These are phyloP conservation scores for Oenanthe javanica DNA, from an alignment of 140 eudicot species.

Conservation along the genomic window DNA sequence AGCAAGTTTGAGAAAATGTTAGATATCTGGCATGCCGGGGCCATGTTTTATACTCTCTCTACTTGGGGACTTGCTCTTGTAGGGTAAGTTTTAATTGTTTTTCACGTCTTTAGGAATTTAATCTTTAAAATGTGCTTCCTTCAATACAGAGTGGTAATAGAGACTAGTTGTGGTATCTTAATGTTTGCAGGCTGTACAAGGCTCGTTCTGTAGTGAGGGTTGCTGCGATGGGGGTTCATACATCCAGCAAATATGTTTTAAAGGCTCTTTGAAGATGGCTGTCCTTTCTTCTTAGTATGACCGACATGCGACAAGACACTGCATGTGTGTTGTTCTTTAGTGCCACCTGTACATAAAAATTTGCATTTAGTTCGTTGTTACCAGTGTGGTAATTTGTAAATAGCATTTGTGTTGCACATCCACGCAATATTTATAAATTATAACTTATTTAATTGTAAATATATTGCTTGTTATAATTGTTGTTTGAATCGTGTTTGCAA, in stretches of 20 bases:
- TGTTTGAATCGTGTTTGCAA: not conserved
- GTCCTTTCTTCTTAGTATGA: not conserved
- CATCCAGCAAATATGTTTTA: slow-evolving; percentile 58
- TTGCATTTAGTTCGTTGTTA: not conserved
- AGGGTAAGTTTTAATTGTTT: slow-evolving; percentile 40
- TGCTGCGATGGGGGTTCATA: slow-evolving; percentile 73
- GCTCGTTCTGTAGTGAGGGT: slow-evolving; percentile 57
- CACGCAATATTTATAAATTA: not conserved
- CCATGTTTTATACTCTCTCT: slow-evolving; percentile 71
- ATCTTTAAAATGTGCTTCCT: not conserved
- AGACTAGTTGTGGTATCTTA: not conserved
- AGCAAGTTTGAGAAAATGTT: slow-evolving; percentile 73
- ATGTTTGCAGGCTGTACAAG: slow-evolving; percentile 68
- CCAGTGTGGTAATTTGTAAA: slow-evolving; percentile 13
- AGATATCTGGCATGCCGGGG: slow-evolving; percentile 82
- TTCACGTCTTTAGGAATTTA: not conserved
- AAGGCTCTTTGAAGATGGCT: slow-evolving; percentile 42
- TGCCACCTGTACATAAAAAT: slow-evolving; percentile 8
- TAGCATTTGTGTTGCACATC: not conserved
- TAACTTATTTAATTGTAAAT: not conserved
- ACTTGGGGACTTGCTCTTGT: slow-evolving; percentile 95
- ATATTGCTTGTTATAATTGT: not conserved
- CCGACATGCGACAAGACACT: not conserved
- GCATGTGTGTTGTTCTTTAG: not conserved
- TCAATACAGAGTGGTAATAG: not conserved